phyloP scores from a whole-genome alignment of 495 filamentous ascomycete genomes.

The Aspergillus asperescens region DNA sequence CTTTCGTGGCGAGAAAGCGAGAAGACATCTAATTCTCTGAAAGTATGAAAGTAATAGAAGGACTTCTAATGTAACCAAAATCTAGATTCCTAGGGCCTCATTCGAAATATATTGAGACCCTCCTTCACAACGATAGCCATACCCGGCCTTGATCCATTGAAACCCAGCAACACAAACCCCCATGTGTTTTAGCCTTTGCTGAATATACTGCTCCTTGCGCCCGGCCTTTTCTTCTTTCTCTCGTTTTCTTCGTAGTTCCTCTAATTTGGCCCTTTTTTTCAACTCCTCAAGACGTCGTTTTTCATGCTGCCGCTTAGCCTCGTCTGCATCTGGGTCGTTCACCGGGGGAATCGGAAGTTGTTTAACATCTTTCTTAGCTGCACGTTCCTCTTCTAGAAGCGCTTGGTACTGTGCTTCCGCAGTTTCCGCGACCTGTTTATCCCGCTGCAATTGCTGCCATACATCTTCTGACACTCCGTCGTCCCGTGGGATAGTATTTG shows the following conservation, averaged over 20 bases:
- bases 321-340: conserved; percentile 20
- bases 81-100: not conserved
- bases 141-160: conserved; percentile 49
- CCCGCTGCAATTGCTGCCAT: conserved; percentile 55
- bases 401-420: conserved; percentile 17
- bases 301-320: conserved; percentile 23
- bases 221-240: conserved; percentile 17
- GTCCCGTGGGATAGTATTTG: conserved; percentile 36
- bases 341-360: conserved; percentile 8
- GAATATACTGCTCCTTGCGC: conserved; percentile 35
- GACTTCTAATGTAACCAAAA: no score
- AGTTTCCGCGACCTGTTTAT: conserved; percentile 34
- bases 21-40: no score
- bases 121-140: conserved; percentile 51
- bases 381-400: conserved; percentile 12
- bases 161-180: conserved; percentile 49
- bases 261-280: conserved; percentile 27
- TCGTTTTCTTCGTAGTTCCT: conserved; percentile 23
- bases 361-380: not conserved
- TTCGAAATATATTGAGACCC: conserved; percentile 37
- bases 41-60: no score
- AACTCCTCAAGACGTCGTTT: conserved; percentile 32
- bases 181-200: conserved; percentile 44
- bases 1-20: no score
- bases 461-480: conserved; percentile 52